phyloP scores from a whole-genome alignment of 164 flowering plant species.

The Brasenia schreberi region DNA sequence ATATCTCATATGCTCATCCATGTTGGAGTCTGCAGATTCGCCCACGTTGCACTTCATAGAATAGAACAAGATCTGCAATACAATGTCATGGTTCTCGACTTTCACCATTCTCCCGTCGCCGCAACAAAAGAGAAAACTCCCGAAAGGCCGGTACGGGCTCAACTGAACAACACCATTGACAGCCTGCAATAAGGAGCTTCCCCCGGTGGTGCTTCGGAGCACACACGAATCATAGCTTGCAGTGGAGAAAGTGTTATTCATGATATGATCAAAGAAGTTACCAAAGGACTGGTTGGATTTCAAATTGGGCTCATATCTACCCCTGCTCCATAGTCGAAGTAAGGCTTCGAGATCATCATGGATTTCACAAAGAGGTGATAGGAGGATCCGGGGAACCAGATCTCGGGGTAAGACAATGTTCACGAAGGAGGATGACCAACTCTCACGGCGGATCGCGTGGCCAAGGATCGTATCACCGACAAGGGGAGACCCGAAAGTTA shows the following conservation, averaged over 20 bases:
- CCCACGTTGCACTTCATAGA: too few relatives aligned
- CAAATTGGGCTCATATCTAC: background rate
- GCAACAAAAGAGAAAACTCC: conserved; percentile 51
- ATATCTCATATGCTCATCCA: too few relatives aligned
- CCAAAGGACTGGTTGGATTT: background rate
- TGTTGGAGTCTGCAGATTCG: too few relatives aligned
- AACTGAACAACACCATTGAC: conserved; percentile 36
- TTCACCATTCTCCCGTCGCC: conserved; percentile 30
- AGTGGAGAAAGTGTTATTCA: conserved; percentile 34
- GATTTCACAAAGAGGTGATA: conserved; percentile 39
- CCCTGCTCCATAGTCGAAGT: conserved; percentile 15
- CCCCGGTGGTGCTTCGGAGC: conserved; percentile 36
- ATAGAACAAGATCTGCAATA: too few relatives aligned
- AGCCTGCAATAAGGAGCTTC: conserved; percentile 31
- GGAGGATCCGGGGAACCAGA: conserved; percentile 50
- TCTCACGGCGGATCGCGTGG: conserved; percentile 56
- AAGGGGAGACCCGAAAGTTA: too few relatives aligned
- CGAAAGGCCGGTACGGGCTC: conserved; percentile 71
- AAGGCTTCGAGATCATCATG: conserved; percentile 17
- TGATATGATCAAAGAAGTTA: conserved; percentile 14
- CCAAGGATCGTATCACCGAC: conserved; percentile 15
- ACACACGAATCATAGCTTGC: conserved; percentile 53
- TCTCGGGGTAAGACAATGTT: conserved; percentile 50
- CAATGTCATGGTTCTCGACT: conserved; percentile 45
- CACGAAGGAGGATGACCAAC: conserved; percentile 45